Base-by-base conservation (phyloP, 202 grass and related monocot genomes). In the Alloteropsis angusta region DNA sequence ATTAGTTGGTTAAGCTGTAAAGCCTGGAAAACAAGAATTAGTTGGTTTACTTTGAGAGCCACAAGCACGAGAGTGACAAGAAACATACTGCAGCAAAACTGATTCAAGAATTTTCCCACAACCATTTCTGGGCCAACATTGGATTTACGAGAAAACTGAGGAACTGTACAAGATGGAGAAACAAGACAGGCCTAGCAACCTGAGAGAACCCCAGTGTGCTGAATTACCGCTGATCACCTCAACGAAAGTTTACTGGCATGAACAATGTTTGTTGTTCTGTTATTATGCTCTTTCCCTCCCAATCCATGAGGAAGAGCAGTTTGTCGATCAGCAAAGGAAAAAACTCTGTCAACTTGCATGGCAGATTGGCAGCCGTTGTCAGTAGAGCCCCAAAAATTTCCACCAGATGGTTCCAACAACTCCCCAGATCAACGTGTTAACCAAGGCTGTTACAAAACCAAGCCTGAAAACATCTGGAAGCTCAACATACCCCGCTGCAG, bases 311-410 rank as follows among this genome's bases (percentile, higher is more conserved):
- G 53, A 61, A 59, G 60, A 57, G 71, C 63, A 48, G 60, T 61
- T 74, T 66, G 22, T 16, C 39, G 25, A 85, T 38, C 36, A 43
- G 28, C 18, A 72, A 34, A 50, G 35, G 34, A 78, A 68, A 82
- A 82, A 9, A 3, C 67, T 52, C 9, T 23, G 19, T 55, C 47
- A 53, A 73, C 67, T 62, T 19, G 19, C 23, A 25, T 37, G 38
- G 67, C 35, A 60, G 15, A 16, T 11, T 37, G 38, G 67, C 35
- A 60, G 15, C 21, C 15, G 5, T 6, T 81, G 50, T 95, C 68
- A 98, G 52, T 95, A 98, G 17, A 98, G 89, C 8, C 96, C 88
- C 72, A 98, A 78, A 79, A 93, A 89, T 85, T 98, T 95, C 96
- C 92, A 98, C 96, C 92, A 95, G 48, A 95, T 84, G 48, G 85